Conservation (phyloP, 169 alveolate species). For the Eimeria sp. region DNA sequence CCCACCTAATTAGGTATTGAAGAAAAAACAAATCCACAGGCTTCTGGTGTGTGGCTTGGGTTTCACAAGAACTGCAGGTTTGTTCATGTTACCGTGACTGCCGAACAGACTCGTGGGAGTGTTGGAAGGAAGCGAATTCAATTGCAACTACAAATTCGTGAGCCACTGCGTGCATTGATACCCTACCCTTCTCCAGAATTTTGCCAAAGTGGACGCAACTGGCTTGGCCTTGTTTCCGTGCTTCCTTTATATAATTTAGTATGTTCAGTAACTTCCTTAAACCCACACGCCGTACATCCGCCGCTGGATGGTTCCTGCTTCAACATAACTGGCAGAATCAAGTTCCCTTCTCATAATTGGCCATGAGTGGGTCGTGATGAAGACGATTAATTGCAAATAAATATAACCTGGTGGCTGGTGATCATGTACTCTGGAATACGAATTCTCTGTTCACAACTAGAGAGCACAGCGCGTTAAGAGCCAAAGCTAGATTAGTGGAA, state of each 20-base stretch:
- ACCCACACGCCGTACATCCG: not conserved
- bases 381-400: not conserved
- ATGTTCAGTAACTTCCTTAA: not conserved
- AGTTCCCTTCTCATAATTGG: not conserved
- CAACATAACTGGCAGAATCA: not conserved
- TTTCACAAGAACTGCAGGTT: not conserved
- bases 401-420: not conserved
- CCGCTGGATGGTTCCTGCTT: not conserved
- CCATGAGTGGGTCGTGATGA: not conserved
- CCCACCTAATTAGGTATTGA: not conserved
- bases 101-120: not conserved
- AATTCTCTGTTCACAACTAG: not conserved
- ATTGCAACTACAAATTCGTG: not conserved
- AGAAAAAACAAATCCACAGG: not conserved
- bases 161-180: not conserved
- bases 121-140: not conserved
- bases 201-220: not conserved
- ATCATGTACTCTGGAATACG: not conserved
- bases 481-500: not conserved
- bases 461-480: not conserved
- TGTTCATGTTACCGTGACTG: not conserved
- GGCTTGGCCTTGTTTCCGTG: not conserved
- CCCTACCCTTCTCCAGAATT: not conserved
- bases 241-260: not conserved
- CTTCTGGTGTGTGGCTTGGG: not conserved